Conservation (phyloP, 805 yeast genomes). For the Schizosaccharomyces lindneri region DNA sequence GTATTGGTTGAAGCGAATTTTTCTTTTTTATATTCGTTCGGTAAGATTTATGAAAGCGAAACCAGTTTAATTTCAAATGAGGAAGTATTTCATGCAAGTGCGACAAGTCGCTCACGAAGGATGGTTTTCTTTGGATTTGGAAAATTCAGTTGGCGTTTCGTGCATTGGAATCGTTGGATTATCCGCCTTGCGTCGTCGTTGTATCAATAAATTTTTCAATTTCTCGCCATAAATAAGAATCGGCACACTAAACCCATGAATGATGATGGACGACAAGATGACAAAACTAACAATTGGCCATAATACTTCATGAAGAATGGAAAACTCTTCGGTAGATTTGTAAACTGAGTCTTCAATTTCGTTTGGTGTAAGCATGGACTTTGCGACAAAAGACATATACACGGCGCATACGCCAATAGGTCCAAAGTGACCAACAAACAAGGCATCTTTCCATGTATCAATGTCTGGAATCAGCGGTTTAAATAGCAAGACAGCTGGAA, state of each 20-base stretch:
- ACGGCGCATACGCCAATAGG: slow-evolving; percentile 91
- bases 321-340: slow-evolving; percentile 20
- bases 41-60: too few relatives aligned
- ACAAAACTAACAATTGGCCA: slow-evolving; percentile 74
- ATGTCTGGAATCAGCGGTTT: slow-evolving; percentile 70
- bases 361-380: slow-evolving; percentile 38
- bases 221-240: slow-evolving; percentile 57
- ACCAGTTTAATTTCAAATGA: too few relatives aligned
- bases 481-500: slow-evolving; percentile 54
- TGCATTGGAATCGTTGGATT: too few relatives aligned
- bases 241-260: slow-evolving; percentile 84
- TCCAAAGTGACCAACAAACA: slow-evolving; percentile 86
- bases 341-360: slow-evolving; percentile 32
- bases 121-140: too few relatives aligned
- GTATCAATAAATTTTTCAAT: slow-evolving; percentile 44
- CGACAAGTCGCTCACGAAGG: too few relatives aligned
- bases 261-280: slow-evolving; percentile 56
- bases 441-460: slow-evolving; percentile 77
- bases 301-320: slow-evolving; percentile 28
- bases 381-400: slow-evolving; percentile 58
- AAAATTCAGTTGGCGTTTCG: too few relatives aligned
- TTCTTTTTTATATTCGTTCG: too few relatives aligned
- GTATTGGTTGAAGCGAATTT: too few relatives aligned
- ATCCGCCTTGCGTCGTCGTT: background rate
- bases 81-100: too few relatives aligned